Evolutionary conservation across 139 green algal species (phyloP).

Genomic region (Auxenochlorella pyrenoidosa): DNA sequence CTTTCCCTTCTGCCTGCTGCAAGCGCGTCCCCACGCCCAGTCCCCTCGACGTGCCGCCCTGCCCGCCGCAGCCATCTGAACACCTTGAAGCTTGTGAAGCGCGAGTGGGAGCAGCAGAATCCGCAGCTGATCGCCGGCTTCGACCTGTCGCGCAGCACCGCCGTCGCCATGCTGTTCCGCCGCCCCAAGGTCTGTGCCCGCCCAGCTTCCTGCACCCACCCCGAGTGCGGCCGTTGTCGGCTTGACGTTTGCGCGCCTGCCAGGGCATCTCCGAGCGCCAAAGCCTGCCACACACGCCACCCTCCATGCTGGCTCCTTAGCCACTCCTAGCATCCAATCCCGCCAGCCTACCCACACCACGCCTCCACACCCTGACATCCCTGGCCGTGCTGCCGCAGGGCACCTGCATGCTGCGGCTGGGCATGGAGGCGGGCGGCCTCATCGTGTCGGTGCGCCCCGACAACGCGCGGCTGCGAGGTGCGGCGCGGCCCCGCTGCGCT

Average conservation of each 20-base stretch:
- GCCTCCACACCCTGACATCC: background rate
- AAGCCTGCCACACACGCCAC: no score
- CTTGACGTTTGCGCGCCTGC: no score
- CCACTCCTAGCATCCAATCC: no score
- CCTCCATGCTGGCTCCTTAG: no score
- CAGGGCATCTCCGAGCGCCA: background rate
- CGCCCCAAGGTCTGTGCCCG: constrained; percentile 18
- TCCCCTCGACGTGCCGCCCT: background rate
- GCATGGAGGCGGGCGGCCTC: constrained; percentile 20
- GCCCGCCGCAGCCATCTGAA: constrained; percentile 10
- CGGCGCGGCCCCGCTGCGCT: background rate
- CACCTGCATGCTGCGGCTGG: constrained; percentile 20
- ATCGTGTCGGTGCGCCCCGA: constrained; percentile 14
- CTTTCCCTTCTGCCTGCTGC: background rate
- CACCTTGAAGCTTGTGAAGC: background rate
- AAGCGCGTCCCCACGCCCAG: background rate
- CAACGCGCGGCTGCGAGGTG: background rate
- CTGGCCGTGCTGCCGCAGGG: background rate
- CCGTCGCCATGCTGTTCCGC: constrained; percentile 24
- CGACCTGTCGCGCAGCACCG: background rate
- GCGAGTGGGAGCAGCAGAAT: constrained; percentile 15
- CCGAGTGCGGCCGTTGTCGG: background rate
- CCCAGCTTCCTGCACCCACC: background rate
- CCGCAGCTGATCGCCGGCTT: constrained; percentile 17
- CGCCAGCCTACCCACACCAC: background rate